Base-by-base conservation (phyloP, 306 rosid genomes). In the Gynostemma pentaphyllum region DNA sequence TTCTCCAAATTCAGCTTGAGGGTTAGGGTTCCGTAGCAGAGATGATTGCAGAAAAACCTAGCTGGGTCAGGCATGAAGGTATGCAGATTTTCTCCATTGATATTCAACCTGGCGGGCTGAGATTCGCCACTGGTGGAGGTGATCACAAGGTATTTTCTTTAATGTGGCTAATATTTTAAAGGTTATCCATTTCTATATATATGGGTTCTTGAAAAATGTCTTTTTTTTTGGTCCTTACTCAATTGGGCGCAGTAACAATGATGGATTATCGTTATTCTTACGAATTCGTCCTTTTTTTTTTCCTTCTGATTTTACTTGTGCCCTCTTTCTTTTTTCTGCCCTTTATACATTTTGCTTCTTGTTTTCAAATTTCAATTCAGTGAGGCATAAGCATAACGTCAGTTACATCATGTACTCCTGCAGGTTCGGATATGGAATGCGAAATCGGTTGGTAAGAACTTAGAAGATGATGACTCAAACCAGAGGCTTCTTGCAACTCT, bases 341-440 rank as follows among this genome's bases (percentile, higher is more conserved):
- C 34, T 59, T 13, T 27, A 36, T 37, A 59, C 23, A 12, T 1
- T 22, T 22, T 37, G 6, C 32, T 39, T 19, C 36, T 22, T 36
- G 23, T 19, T 10, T 22, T 60, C n/a, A n/a, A n/a, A n/a, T n/a
- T n/a, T n/a, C 34, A 39, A 60, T 60, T 39, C 15, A 39, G 66
- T 14, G 7, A 5, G 27, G n/a, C n/a, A n/a, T n/a, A 10, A 0
- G 18, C 7, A 21, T 6, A 2, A 10, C 27, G 21, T 13, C 21
- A 60, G 18, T 37, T 61, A 14, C 32, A 13, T 61, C 21, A 32
- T 61, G 36, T 23, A 14, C 66, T 15, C 23, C 27, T 76, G 78
- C 71, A 92, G 99, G 99, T 88, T 69, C 94, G 99, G 45, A 81
- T 92, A 82, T 92, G 99, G 99, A 88, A 82, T 81, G 82, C 88